Conservation (phyloP, 1,284 basidiomycete species). For the Pseudomicrostroma phylloplanum region DNA sequence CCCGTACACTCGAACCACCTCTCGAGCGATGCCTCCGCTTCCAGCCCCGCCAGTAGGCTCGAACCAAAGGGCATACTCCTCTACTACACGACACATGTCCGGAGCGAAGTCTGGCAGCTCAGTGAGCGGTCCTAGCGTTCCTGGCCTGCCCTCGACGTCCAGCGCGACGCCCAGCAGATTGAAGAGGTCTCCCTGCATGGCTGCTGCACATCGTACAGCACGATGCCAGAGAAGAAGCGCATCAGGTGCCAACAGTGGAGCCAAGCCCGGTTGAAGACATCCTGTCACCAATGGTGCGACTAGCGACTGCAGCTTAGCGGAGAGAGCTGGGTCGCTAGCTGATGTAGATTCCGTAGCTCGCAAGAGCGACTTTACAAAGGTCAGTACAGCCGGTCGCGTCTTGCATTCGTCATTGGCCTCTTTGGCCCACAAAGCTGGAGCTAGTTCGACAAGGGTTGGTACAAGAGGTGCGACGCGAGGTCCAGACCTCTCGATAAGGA, state of each 20-base stretch:
- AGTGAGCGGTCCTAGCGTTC: constrained; percentile 17
- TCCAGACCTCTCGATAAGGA: constrained; percentile 46
- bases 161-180: constrained; percentile 30
- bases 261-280: constrained; percentile 24
- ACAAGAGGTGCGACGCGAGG: constrained; percentile 36
- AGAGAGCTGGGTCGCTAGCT: constrained; percentile 17
- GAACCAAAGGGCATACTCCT: constrained; percentile 39
- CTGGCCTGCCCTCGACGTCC: background rate
- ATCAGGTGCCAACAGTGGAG: constrained; percentile 41
- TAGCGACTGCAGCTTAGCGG: constrained; percentile 33
- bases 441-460: constrained; percentile 30
- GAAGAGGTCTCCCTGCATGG: constrained; percentile 39
- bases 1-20: constrained; percentile 22
- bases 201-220: constrained; percentile 35
- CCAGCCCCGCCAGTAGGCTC: constrained; percentile 21
- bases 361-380: constrained; percentile 42
- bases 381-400: constrained; percentile 39
- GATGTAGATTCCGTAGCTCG: constrained; percentile 33
- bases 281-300: constrained; percentile 39
- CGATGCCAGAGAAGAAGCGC: constrained; percentile 41
- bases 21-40: background rate
- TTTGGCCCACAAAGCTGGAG: constrained; percentile 42
- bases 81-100: constrained; percentile 39
- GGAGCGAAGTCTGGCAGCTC: constrained; percentile 40
- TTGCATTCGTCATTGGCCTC: constrained; percentile 39